These are phyloP conservation scores for Lobosporangium transversale DNA, from an alignment of 192 early-diverging fungal species.

Conservation along the genomic window DNA sequence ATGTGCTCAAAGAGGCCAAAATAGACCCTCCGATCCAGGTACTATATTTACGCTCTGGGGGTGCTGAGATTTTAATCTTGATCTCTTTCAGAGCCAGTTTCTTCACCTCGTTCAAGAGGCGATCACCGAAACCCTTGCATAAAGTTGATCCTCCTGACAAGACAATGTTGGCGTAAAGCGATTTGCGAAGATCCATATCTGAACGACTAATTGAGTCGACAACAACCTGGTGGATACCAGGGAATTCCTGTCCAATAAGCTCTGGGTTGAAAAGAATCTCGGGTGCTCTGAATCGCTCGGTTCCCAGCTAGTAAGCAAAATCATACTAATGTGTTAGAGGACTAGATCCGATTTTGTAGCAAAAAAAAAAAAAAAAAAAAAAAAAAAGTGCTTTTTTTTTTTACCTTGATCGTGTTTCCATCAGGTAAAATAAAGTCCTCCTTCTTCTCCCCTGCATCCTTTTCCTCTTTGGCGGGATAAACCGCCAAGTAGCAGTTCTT, in stretches of 20 bases:
- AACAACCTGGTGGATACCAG: conserved; percentile 94
- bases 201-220: conserved; percentile 92
- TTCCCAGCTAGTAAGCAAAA: conserved; percentile 68
- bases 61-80: conserved; percentile 98
- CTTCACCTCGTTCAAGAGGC: conserved; percentile 89
- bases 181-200: conserved; percentile 93
- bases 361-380: not conserved
- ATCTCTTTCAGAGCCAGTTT: conserved; percentile 91
- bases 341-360: not conserved
- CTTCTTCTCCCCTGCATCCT: conserved; percentile 80
- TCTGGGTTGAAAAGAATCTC: conserved; percentile 98
- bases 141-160: conserved; percentile 98
- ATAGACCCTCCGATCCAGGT: conserved; percentile 99
- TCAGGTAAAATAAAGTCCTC: conserved; percentile 87
- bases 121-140: conserved; percentile 90
- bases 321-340: not conserved
- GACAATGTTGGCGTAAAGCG: conserved; percentile 90
- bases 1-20: conserved; percentile 94
- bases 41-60: conserved; percentile 97
- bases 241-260: conserved; percentile 90
- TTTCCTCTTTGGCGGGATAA: conserved; percentile 93
- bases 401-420: conserved; percentile 84
- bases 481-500: conserved; percentile 93
- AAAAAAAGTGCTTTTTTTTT: not conserved
- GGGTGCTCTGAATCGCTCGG: conserved; percentile 93